Evolutionary conservation across 805 yeast genomes (phyloP), one percentile per base, ranked within the genome.

Genomic region (Saturnispora zaruensis): DNA sequence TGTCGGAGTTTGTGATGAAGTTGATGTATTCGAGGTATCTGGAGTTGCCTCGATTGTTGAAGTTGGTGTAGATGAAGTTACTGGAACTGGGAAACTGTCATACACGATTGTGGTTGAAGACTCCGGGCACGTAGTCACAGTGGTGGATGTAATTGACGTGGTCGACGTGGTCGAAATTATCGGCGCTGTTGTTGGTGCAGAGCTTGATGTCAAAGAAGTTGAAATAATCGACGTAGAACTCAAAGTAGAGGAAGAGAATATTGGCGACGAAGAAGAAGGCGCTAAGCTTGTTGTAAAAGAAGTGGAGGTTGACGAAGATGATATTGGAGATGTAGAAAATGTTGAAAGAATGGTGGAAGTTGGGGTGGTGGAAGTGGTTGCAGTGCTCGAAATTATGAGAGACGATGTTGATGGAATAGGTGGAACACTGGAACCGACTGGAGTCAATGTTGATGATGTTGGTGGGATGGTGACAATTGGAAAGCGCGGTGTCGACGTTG

Each of bases 11-110:
- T 28, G 14, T 26, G 53, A 45, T 49, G 70, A 68, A 53, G 67
- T 63, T 34, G 42, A 26, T n/a, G 62, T 60, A 30, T 66, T 57
- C 20, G 62, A 49, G 30, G 71, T 63, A 18, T 45, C 20, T 44
- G 49, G 49, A 8, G 55, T 13, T 7, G 46, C 13, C 4, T 43
- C 28, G 4, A 44, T 32, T 21, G 45, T 7, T 13, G 51, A 32
- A 5, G 48, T 43, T 38, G 50, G n/a, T 28, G 50, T 25, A 32
- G 49, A 18, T 36, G 45, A 13, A 5, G 50, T 13, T 6, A 45
- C 23, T 13, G 38, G 20, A 23, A 30, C 13, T 30, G 45, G 26
- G n/a, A 42, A 37, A 2, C 16, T 30, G 6, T 28, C 13, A 11
- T 13, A 5, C 13, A 5, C 5, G 13, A 4, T 28, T 2, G 13